Conservation (phyloP, 768 basidiomycete species). For the Leccinum arenicola region DNA sequence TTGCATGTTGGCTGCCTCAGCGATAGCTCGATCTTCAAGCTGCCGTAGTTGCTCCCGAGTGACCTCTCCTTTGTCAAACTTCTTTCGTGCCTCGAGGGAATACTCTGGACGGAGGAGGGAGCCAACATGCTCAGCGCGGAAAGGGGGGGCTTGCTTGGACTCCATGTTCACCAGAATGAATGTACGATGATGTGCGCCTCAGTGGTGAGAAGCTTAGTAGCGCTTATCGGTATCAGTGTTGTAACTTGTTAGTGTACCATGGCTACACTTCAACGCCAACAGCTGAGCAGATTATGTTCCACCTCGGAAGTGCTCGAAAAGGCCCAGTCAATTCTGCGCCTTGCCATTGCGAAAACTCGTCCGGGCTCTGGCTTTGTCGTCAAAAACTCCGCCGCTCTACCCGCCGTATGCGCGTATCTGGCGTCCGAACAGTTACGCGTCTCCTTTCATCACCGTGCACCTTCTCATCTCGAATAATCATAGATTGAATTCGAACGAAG, state of each 20-base stretch:
- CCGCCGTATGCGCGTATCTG: conserved; percentile 30
- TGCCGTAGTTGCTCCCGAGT: too few relatives aligned
- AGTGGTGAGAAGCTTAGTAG: too few relatives aligned
- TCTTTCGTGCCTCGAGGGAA: too few relatives aligned
- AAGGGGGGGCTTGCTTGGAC: too few relatives aligned
- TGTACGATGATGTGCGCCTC: too few relatives aligned
- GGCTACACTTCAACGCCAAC: not conserved
- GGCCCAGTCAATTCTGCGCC: conserved; percentile 21
- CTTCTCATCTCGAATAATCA: not conserved
- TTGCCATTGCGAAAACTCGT: conserved; percentile 25
- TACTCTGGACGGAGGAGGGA: too few relatives aligned
- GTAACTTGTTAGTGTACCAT: not conserved
- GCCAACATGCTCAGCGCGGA: too few relatives aligned
- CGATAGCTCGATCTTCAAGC: too few relatives aligned
- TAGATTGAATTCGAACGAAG: conserved; percentile 29
- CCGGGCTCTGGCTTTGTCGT: conserved; percentile 28
- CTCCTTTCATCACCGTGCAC: not conserved
- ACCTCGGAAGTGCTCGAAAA: conserved; percentile 21
- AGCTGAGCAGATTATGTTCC: not conserved
- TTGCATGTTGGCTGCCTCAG: too few relatives aligned
- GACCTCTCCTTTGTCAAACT: too few relatives aligned
- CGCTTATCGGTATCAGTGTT: not conserved
- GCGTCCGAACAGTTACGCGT: conserved; percentile 32
- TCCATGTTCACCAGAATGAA: too few relatives aligned
- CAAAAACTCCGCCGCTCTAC: conserved; percentile 23